These are phyloP conservation scores for Beauveria sp. DNA, from an alignment of 2,329 filamentous ascomycete species.

Conservation along the genomic window DNA sequence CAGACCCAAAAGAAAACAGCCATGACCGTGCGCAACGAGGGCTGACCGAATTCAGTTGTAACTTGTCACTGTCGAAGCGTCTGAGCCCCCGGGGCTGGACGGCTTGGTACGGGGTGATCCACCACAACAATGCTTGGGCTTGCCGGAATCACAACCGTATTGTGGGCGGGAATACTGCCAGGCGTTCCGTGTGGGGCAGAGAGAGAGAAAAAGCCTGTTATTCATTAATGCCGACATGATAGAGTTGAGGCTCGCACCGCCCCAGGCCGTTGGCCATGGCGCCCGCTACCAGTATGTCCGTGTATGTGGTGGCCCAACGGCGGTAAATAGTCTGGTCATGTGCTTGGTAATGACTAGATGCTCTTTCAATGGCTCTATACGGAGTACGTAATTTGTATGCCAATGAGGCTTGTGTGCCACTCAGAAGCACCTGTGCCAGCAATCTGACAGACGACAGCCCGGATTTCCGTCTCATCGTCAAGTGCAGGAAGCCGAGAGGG, in stretches of 20 bases:
- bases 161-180: constrained; percentile 10
- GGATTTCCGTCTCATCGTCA: constrained; percentile 2
- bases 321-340: background rate
- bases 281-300: background rate
- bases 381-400: background rate
- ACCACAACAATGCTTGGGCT: background rate
- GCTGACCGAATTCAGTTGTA: constrained; percentile 1
- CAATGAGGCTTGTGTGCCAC: background rate
- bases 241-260: constrained; percentile 7
- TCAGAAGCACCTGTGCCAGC: background rate
- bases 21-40: constrained; percentile 6
- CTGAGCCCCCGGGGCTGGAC: constrained; percentile 6
- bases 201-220: background rate
- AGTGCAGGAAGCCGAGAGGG: background rate
- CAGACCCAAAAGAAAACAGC: constrained; percentile 1
- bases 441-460: background rate
- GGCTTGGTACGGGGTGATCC: constrained; percentile 6
- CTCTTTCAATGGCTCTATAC: background rate
- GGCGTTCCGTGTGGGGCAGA: constrained; percentile 7
- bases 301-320: background rate
- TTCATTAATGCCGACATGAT: constrained; percentile 4
- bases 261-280: background rate
- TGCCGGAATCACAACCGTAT: constrained; percentile 8
- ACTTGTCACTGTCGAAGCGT: background rate
- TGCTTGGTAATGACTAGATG: background rate